Evolutionary conservation across 2,329 filamentous ascomycete genomes (phyloP).

Genomic region (Stemphylium lycopersici): DNA sequence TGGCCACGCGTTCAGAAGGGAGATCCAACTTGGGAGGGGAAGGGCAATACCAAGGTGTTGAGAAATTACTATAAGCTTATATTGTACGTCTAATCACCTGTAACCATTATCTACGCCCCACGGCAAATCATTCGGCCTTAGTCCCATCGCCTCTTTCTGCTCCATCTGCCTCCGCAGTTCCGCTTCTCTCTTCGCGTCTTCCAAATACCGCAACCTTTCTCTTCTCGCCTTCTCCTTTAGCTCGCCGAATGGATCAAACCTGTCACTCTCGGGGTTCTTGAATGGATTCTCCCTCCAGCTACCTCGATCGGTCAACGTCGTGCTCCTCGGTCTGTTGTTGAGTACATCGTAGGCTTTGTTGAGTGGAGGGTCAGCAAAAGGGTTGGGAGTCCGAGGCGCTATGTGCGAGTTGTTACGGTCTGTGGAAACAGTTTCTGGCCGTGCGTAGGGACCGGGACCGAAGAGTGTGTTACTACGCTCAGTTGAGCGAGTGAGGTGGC

Average conservation of each 20-base stretch:
- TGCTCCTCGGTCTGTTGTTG: conserved; percentile 38
- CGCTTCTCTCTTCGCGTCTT: conserved; percentile 32
- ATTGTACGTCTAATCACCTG: conserved; percentile 1
- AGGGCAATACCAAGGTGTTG: too few relatives aligned
- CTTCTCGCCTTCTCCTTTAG: conserved; percentile 40
- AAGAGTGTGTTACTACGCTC: conserved; percentile 38
- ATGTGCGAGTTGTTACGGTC: conserved; percentile 15
- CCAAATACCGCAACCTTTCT: conserved; percentile 35
- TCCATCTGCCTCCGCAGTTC: conserved; percentile 20
- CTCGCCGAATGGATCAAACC: conserved; percentile 48
- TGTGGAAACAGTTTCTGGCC: conserved; percentile 44
- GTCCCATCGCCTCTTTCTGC: conserved; percentile 39
- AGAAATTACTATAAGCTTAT: not conserved
- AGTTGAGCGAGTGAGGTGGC: conserved; percentile 31
- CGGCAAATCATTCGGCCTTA: conserved; percentile 22
- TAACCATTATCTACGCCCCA: conserved; percentile 7
- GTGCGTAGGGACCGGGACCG: conserved; percentile 30
- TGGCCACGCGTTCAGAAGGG: not conserved
- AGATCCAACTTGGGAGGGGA: too few relatives aligned
- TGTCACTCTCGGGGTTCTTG: conserved; percentile 40
- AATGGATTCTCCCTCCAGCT: conserved; percentile 46
- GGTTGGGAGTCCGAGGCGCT: conserved; percentile 38
- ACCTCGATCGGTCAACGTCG: conserved; percentile 44
- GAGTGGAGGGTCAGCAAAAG: conserved; percentile 43
- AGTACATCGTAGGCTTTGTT: conserved; percentile 48